Evolutionary conservation across 2,329 filamentous ascomycete species (phyloP), one percentile per base, ranked within the genome.

Genomic region (Stemphylium vesicarium): DNA sequence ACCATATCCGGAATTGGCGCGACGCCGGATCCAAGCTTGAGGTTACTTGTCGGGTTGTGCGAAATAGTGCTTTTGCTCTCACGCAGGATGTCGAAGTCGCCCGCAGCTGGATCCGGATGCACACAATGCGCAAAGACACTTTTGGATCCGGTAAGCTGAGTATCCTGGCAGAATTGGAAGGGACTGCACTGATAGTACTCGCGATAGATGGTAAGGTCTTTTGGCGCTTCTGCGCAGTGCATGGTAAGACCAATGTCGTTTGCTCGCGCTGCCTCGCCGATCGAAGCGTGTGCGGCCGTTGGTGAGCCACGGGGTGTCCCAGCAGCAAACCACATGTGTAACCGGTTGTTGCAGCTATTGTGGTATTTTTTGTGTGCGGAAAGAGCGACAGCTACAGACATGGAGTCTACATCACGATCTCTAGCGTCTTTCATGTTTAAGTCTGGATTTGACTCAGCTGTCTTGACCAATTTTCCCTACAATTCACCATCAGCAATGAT

Each of bases 281-380:
- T 79, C 38, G 75, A 72, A 7, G 67, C 62, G 59, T 80, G 78
- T 1, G 74, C 70, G 1, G 69, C 62, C 20, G 77, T 63, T 1
- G 75, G 62, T 8, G 76, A 77, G 57, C 80, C 80, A 47, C 80
- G 73, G 9, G 80, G 80, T 9, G 80, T 82, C 18, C 78, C 76
- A 8, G 77, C 77, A 1, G 80, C 77, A 44, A 80, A 76, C 80
- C 81, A 82, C 11, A 82, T 77, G 22, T 79, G 76, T 16, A 82
- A 70, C 0, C 80, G 74, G 40, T 75, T 74, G 56, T 77, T 68
- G 43, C 68, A 76, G 12, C 72, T 65, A 12, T 71, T 73, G 48
- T 71, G 61, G 50, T 71, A 59, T 13, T 50, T 53, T 37, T 53
- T 15, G 56, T 78, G 69, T 0, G 75, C 74, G 4, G 60, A 47